Evolutionary conservation across 805 yeast species (phyloP), one percentile per base, ranked within the genome.

Genomic region (Saccharomycopsis oosterbeekiorum): DNA sequence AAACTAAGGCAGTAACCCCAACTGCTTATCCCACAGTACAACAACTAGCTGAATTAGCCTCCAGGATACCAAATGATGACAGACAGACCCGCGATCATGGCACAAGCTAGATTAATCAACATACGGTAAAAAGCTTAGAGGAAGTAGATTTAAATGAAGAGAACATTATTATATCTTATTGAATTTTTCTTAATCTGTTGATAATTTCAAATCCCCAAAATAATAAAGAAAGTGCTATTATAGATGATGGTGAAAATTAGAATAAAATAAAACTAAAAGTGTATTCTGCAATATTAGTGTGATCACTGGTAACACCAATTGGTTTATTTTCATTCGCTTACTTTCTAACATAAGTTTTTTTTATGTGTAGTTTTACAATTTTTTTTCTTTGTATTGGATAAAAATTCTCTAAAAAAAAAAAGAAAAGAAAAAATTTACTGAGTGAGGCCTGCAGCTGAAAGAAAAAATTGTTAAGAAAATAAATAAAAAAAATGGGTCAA

Each of bases 51-150:
- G 12, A 12, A 37, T 37, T 12, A 37, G 9, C 34, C 34, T 19
- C 34, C 53, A 47, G 9, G n/a, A 47, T 47, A 21, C n/a, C 53
- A 47, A 21, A 24, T 10, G 41, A 12, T 14, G 15, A 37, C 12
- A 37, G n/a, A n/a, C n/a, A n/a, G n/a, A 37, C 15, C 15, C 12
- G 14, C 34, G n/a, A 42, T 42, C 50, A 19, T 24, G n/a, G 14
- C 24, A 42, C 21, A 17, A 10, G 50, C 50, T 19, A 42, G 50
- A 19, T 14, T 15, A 5, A 10, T 11, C 17, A 47, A 47, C 53
- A 47, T 47, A 47, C 53, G 34, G 53, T 47, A 47, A 47, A 47
- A 47, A 47, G 53, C 53, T 47, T 47, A 47, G 53, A 47, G 53
- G 53, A 47, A 21, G 53, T 47, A 47, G 53, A 47, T 47, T 47